Base-by-base conservation (phyloP, 1,284 basidiomycete species). In the Fomes fomentarius region DNA sequence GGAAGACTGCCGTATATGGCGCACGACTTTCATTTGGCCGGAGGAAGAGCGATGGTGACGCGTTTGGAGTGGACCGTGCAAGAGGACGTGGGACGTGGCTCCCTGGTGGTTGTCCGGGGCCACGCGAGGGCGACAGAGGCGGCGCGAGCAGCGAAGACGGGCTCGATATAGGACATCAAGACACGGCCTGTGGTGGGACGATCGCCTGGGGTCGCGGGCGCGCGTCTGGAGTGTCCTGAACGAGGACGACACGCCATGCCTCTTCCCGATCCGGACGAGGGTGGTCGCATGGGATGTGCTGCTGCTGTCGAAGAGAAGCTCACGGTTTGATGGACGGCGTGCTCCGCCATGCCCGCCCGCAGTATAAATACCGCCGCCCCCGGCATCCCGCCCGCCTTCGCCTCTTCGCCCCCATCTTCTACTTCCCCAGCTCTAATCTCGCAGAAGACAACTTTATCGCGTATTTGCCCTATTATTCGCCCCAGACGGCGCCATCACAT, bases 261-360 rank as follows among this genome's bases (percentile, higher is more conserved):
- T 43, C 50, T 51, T 37, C 59, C 59, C 47, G 59, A 61, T 57
- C 25, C 42, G 56, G 59, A 45, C 47, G 37, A 30, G 43, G 22
- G 34, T 33, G 39, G 51, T 43, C 52, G 52, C 50, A 60, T 54
- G 55, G n/a, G 55, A 60, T 43, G 55, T 49, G 48, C 50, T 51
- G 40, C 34, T 43, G 59, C 58, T 57, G 59, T 61, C 59, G 53
- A 53, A 61, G 56, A 57, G 59, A 61, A 61, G 59, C 51, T 57
- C 40, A 54, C 37, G 59, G 43, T 52, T 51, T 61, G 59, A 61
- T 61, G 56, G 50, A 57, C 59, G 59, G 44, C 41, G 47, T 57
- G 40, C 52, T 52, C 55, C 55, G 40, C 58, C 50, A 39, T 38
- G 46, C 48, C 53, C 17, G 34, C 22, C 33, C 34, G 28, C 38